A percentile compares a stretch with the other conserved stretches of the same genome.
Conservation (phyloP, 2,329 filamentous ascomycete genomes). For the Nemania serpens region DNA sequence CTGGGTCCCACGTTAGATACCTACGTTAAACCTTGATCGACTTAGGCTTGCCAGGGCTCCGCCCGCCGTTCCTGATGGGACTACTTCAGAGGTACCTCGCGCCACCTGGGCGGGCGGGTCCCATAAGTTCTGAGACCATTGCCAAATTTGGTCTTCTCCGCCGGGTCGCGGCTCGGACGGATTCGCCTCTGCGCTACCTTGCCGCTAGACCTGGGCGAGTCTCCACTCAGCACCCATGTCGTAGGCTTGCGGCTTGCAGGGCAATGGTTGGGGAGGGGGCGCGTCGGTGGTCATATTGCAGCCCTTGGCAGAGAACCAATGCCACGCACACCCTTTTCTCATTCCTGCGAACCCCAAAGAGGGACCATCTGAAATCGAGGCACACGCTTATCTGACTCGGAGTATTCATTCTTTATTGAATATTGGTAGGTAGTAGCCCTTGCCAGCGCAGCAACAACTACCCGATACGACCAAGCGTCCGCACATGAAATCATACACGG, state of each 20-base stretch:
- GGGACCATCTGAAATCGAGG: slow-evolving; percentile 37
- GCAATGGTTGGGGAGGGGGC: slow-evolving; percentile 33
- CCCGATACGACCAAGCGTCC: slow-evolving; percentile 35
- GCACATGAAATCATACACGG: background rate
- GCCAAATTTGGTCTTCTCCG: slow-evolving; percentile 42
- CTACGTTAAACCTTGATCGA: slow-evolving; percentile 35
- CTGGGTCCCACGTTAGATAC: slow-evolving; percentile 34
- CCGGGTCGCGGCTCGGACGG: slow-evolving; percentile 42
- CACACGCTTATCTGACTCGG: slow-evolving; percentile 42
- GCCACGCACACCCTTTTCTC: slow-evolving; percentile 32
- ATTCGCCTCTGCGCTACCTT: slow-evolving; percentile 41
- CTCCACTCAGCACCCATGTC: slow-evolving; percentile 33
- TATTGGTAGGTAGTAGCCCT: slow-evolving; percentile 26
- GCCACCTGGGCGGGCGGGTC: slow-evolving; percentile 35
- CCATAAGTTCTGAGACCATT: slow-evolving; percentile 36
- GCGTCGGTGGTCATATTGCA: slow-evolving; percentile 39
- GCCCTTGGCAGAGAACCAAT: slow-evolving; percentile 34
- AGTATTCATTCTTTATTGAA: slow-evolving; percentile 39
- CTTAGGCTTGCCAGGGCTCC: slow-evolving; percentile 31
- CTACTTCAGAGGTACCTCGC: slow-evolving; percentile 34
- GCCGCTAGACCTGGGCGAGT: slow-evolving; percentile 39
- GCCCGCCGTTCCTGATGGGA: slow-evolving; percentile 33
- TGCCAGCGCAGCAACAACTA: slow-evolving; percentile 36
- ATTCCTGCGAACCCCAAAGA: slow-evolving; percentile 23
- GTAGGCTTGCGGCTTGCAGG: slow-evolving; percentile 37